Conservation (phyloP, 2,329 filamentous ascomycete species). For the Fusarium luffae region DNA sequence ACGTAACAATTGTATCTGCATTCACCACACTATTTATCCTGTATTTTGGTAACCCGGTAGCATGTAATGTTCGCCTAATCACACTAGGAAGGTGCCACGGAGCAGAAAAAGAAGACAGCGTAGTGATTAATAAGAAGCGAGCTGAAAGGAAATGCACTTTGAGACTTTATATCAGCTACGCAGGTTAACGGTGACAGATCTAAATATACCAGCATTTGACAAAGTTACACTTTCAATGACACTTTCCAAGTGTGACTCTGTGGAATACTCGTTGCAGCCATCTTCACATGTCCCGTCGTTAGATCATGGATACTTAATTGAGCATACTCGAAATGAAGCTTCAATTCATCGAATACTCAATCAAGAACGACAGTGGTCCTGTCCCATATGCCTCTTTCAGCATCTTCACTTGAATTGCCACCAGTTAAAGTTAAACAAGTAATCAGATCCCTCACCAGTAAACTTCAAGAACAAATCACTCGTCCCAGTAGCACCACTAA, state of each 20-base stretch:
- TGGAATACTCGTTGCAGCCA: neutral
- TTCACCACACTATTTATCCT: too few species aligned
- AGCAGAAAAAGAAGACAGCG: accelerated
- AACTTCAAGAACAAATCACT: conserved; percentile 6
- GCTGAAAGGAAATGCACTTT: too few species aligned
- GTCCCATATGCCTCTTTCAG: accelerated
- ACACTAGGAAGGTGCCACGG: too few species aligned
- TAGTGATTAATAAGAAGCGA: neutral
- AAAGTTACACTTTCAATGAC: neutral
- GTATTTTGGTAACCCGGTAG: too few species aligned
- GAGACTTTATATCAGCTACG: neutral
- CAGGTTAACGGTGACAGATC: accelerated
- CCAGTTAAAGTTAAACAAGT: conserved; percentile 17
- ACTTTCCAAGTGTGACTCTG: accelerated
- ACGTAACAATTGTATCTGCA: too few species aligned
- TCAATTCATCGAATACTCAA: too few species aligned
- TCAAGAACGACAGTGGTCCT: accelerated
- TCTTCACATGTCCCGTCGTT: neutral
- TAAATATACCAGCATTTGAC: neutral
- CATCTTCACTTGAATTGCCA: conserved; percentile 1
- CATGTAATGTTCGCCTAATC: too few species aligned
- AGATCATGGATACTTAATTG: accelerated
- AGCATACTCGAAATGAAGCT: neutral
- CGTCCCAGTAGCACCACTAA: conserved; percentile 4
- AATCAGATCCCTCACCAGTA: neutral